Base-by-base conservation (phyloP, 768 basidiomycete genomes). In the Suillus subalutaceus region DNA sequence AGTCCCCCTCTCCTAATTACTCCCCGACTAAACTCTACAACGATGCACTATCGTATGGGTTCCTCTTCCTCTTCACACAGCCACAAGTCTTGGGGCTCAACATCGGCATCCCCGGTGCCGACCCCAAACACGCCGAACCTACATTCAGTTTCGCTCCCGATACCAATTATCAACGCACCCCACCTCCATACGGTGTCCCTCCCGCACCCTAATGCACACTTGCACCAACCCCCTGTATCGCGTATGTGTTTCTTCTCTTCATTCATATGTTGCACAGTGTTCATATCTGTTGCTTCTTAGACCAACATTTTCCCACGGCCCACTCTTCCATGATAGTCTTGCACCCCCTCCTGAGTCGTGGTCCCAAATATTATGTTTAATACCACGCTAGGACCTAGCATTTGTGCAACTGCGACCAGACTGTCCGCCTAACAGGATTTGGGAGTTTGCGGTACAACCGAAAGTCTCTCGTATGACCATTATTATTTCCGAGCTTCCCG, bases 141-240 rank as follows among this genome's bases (percentile, higher is more conserved):
- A 13, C 32, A 56, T n/a, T 4, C 55, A 10, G 55, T 56, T 20
- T 56, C 63, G n/a, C 69, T 72, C 0, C 70, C 75, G 4, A 71
- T 67, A 7, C 66, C 70, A 37, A 72, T 69, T 50, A 77, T 70
- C 0, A 12, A 67, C 41, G 67, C 76, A 4, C 76, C 77, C 1
- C 74, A 72, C 37, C 55, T 75, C 40, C 69, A 63, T 18, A 71
- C 75, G 4, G 75, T 77, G 6, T 73, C 77, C 16, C 40, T 77
- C 20, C 76, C 76, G 12, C 77, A 77, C 61, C 76, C 76, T 13
- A 77, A 77, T 52, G 69, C 77, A 9, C 58, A 72, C 18, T 67
- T 68, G 4, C 38, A 26, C n/a, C 37, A 75, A 44, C 40, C 66
- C n/a, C 64, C 75, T 23, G 63, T 71, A 18, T 63, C 74, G 6